phyloP scores from a whole-genome alignment of 108 stramenopile species.

The Nannochloropsis oceanica region DNA sequence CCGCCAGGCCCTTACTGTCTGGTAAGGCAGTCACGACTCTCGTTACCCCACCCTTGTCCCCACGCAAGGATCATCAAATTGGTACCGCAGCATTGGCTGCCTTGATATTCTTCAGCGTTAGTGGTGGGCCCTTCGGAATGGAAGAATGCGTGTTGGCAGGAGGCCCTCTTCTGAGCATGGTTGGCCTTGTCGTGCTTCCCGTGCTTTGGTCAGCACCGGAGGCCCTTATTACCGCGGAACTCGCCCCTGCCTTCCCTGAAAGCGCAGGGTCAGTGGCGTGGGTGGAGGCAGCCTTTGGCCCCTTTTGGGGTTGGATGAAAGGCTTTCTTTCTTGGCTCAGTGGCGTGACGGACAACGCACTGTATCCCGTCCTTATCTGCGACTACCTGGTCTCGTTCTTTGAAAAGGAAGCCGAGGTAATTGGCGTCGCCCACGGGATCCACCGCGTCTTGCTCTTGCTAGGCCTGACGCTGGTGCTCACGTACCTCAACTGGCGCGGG shows the following conservation, averaged over 20 bases:
- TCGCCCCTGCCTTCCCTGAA: slow-evolving; percentile 71
- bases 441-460: slow-evolving; percentile 38
- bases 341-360: slow-evolving; percentile 69
- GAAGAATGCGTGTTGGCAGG: slow-evolving; percentile 67
- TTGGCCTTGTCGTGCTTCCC: slow-evolving; percentile 64
- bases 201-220: slow-evolving; percentile 83
- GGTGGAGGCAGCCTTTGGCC: slow-evolving; percentile 80
- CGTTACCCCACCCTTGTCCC: neutral
- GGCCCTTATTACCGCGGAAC: slow-evolving; percentile 70
- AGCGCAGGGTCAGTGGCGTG: slow-evolving; percentile 71
- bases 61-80: neutral
- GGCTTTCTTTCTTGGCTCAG: slow-evolving; percentile 75
- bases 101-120: slow-evolving; percentile 72
- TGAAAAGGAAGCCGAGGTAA: slow-evolving; percentile 17
- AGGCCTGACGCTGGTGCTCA: slow-evolving; percentile 44
- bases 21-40: neutral
- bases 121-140: slow-evolving; percentile 83
- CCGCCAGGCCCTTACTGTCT: neutral
- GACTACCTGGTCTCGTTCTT: slow-evolving; percentile 43
- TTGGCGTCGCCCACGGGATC: slow-evolving; percentile 17
- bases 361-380: slow-evolving; percentile 60
- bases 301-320: slow-evolving; percentile 53
- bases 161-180: slow-evolving; percentile 64
- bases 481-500: slow-evolving; percentile 68
- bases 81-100: slow-evolving; percentile 51